phyloP scores from a whole-genome alignment of 202 grass and related monocot species.

The Tripidium arundinaceum region DNA sequence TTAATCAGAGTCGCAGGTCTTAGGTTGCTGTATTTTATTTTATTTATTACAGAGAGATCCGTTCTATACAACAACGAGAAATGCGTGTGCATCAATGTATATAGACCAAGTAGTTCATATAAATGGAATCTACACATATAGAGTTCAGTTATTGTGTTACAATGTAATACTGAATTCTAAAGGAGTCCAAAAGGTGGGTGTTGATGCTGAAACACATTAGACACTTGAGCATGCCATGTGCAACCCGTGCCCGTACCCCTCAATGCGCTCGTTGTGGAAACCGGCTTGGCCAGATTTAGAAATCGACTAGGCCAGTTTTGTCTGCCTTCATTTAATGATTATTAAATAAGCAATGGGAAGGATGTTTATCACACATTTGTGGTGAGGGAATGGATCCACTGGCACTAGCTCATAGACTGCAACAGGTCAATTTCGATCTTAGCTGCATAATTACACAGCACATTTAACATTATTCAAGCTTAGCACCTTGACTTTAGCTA shows the following conservation, averaged over 20 bases:
- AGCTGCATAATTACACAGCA: neutral
- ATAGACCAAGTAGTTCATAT: neutral
- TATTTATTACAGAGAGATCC: too few relatives aligned
- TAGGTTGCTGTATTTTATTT: too few relatives aligned
- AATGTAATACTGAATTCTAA: neutral
- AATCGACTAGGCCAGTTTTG: too few relatives aligned
- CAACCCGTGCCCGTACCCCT: too few relatives aligned
- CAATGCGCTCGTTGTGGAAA: too few relatives aligned
- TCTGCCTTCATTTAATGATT: too few relatives aligned
- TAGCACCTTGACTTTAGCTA: neutral
- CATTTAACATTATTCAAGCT: neutral
- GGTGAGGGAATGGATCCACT: neutral
- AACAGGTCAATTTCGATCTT: conserved; percentile 15
- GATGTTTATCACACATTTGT: too few relatives aligned
- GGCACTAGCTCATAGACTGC: neutral
- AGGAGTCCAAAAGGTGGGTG: neutral
- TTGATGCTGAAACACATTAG: neutral
- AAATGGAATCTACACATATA: neutral
- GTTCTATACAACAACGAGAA: too few relatives aligned
- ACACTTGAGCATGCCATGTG: neutral
- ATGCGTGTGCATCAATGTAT: neutral
- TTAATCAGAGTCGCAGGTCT: neutral
- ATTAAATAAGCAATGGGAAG: too few relatives aligned
- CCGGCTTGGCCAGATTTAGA: too few relatives aligned
- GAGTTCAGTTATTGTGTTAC: neutral